These are phyloP conservation scores for Tetracentron sinense DNA, from an alignment of 164 flowering plant genomes.

Conservation along the genomic window DNA sequence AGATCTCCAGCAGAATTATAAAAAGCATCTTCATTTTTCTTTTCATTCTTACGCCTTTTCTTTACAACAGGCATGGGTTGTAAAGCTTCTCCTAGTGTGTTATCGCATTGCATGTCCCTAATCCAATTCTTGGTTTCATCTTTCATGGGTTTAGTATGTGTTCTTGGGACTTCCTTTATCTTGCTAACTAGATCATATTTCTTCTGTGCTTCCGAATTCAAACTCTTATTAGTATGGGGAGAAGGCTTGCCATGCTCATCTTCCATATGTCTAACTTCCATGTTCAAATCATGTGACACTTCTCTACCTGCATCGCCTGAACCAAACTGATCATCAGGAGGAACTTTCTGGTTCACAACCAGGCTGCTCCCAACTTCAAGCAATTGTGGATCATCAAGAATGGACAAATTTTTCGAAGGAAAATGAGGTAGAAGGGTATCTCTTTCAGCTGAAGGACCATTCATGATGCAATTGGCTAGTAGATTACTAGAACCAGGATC, in stretches of 20 bases:
- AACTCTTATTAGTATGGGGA: slow-evolving; percentile 1
- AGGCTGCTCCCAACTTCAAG: slow-evolving; percentile 13
- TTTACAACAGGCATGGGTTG: slow-evolving; percentile 15
- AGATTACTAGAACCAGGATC: slow-evolving; percentile 16
- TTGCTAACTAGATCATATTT: background rate
- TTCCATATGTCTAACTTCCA: background rate
- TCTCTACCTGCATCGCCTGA: slow-evolving; percentile 12
- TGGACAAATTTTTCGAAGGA: slow-evolving; percentile 12
- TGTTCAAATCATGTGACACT: slow-evolving; percentile 2
- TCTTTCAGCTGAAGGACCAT: slow-evolving; percentile 19
- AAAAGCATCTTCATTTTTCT: slow-evolving; percentile 15
- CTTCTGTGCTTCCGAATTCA: slow-evolving; percentile 6
- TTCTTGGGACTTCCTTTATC: slow-evolving; percentile 16
- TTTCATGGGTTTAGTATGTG: slow-evolving; percentile 7
- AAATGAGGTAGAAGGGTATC: slow-evolving; percentile 7
- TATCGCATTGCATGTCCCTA: slow-evolving; percentile 8
- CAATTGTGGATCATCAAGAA: slow-evolving; percentile 6
- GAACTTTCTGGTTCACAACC: slow-evolving; percentile 2
- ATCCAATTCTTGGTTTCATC: slow-evolving; percentile 12
- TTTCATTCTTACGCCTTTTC: slow-evolving; percentile 31
- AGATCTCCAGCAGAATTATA: slow-evolving; percentile 3
- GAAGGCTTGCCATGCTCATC: slow-evolving; percentile 9
- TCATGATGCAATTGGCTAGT: background rate
- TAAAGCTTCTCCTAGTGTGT: slow-evolving; percentile 13
- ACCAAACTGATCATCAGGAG: slow-evolving; percentile 3